Percentiles rank a stretch among this genome's conserved stretches.
phyloP scores from a whole-genome alignment of 306 rosid species.

The Vachellia collinsii region DNA sequence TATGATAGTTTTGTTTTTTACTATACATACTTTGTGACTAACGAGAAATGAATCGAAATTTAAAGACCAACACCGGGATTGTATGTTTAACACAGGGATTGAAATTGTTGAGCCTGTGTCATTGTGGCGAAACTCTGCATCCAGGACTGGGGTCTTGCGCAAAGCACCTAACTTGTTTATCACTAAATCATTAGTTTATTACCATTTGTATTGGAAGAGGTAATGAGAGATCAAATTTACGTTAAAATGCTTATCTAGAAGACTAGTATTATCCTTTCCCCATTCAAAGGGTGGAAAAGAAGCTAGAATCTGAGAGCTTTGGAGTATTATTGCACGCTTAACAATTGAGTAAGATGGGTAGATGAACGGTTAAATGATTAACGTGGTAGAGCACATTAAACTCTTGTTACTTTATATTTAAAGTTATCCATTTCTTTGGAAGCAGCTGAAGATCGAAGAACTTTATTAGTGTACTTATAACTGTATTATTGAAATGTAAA shows the following conservation, averaged over 20 bases:
- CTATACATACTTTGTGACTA: neutral
- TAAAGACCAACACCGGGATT: neutral
- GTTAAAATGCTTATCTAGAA: neutral
- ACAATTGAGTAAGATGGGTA: neutral
- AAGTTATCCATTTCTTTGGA: neutral
- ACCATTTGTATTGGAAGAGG: neutral
- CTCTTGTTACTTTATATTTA: neutral
- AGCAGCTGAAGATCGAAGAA: neutral
- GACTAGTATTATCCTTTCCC: neutral
- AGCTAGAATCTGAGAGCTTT: neutral
- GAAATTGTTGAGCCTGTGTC: neutral
- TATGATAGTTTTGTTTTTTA: neutral
- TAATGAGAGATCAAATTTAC: neutral
- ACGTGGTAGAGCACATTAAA: neutral
- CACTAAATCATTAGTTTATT: neutral
- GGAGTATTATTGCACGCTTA: slow-evolving; percentile 1
- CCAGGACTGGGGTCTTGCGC: neutral
- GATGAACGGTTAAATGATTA: neutral
- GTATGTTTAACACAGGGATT: neutral
- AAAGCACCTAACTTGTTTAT: neutral
- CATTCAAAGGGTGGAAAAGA: neutral
- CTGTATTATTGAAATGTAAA: neutral
- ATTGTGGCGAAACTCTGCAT: neutral
- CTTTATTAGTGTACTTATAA: neutral
- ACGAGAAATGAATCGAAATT: neutral